Evolutionary conservation across 805 yeast genomes (phyloP).

Genomic region (Candida bentonensis): DNA sequence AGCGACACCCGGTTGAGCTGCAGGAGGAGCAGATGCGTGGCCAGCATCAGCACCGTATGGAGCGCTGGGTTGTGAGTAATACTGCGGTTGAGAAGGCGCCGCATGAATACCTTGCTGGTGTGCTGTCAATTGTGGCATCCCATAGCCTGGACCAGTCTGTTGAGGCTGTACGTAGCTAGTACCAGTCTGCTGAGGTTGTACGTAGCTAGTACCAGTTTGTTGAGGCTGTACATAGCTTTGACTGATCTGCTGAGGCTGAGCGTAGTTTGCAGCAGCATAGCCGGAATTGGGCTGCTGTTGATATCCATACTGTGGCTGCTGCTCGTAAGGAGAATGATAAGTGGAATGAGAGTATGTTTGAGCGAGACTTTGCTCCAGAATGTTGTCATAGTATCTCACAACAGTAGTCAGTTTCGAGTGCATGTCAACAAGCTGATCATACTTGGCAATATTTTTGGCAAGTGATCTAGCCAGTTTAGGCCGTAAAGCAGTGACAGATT

Average conservation of each 20-base stretch:
- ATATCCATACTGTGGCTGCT: background rate
- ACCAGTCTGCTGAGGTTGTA: too few relatives aligned
- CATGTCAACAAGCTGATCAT: slow-evolving; percentile 56
- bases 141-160: too few relatives aligned
- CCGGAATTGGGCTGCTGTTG: background rate
- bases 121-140: too few relatives aligned
- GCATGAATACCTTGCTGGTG: too few relatives aligned
- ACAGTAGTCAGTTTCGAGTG: slow-evolving; percentile 68
- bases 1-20: background rate
- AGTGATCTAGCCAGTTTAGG: slow-evolving; percentile 57
- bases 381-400: slow-evolving; percentile 59
- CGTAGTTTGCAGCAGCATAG: background rate
- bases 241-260: too few relatives aligned
- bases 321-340: background rate
- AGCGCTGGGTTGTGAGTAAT: background rate
- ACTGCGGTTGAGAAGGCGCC: slow-evolving; percentile 1
- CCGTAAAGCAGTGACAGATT: slow-evolving; percentile 43
- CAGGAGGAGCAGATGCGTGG: background rate
- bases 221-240: too few relatives aligned
- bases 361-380: slow-evolving; percentile 44
- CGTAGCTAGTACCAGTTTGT: too few relatives aligned
- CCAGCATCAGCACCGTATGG: background rate
- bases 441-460: slow-evolving; percentile 41
- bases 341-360: slow-evolving; percentile 24
- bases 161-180: too few relatives aligned